Evolutionary conservation across 805 yeast species (phyloP), one percentile per base, ranked within the genome.

Genomic region (Monosporozyma yasuniensis): DNA sequence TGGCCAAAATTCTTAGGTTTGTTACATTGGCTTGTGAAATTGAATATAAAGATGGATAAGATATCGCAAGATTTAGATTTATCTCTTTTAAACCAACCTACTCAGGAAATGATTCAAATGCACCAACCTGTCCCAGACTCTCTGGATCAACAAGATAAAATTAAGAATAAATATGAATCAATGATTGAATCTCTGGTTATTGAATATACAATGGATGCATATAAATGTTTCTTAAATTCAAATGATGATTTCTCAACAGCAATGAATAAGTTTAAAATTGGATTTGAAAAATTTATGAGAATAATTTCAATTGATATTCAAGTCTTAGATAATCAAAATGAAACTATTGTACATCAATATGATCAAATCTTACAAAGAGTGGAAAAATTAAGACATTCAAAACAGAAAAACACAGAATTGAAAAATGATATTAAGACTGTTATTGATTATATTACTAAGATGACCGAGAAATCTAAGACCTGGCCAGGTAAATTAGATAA

Each of bases 1-100:
- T 89, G 96, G 96, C 88, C 87, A 11, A 76, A 77, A 7, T 86
- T 87, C 55, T 65, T 89, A 41, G 96, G 93, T 1, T 79, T 90
- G 77, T 68, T 89, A 21, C 81, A 84, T 63, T 89, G 96, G 96
- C 63, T 89, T 43, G 80, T 84, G 4, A 79, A 79, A 54, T 72
- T 80, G 52, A 81, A 73, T 57, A 61, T 53, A 54, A 73, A 70
- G 47, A 64, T 71, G 50, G 79, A 76, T 46, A 59, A 61, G 39
- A 50, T 56, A 12, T 38, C 58, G 10, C 46, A 44, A 22, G 52
- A 50, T n/a, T 45, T 63, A 32, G 61, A 63, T 51, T 51, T 57
- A 30, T 54, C 56, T 9, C 42, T 62, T 21, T 37, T 53, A 11
- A 53, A 54, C 46, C 63, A 64, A 48, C 61, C 61, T 34, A 64